A percentile compares a stretch with the other conserved stretches of the same genome.
These are phyloP conservation scores for Rhizophagus prolifer DNA, from an alignment of 192 early-diverging fungal genomes.

Conservation along the genomic window DNA sequence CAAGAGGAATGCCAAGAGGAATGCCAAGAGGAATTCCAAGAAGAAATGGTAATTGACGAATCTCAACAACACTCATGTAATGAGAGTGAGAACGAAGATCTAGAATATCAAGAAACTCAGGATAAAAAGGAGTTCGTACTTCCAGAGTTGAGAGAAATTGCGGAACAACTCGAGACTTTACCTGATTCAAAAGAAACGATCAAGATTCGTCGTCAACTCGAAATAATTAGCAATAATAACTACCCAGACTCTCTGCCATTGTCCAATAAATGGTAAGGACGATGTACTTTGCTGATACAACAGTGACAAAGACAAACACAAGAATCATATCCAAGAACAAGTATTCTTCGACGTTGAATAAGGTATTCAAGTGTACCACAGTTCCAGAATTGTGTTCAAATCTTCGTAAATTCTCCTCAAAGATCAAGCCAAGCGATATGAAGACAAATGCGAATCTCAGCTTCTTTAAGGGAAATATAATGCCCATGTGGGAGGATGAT, in stretches of 20 bases:
- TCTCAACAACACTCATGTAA: neutral
- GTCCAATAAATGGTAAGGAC: conserved; percentile 1
- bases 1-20: no score
- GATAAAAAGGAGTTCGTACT: neutral
- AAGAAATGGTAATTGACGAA: no score
- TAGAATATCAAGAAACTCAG: neutral
- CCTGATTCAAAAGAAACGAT: neutral
- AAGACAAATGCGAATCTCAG: neutral
- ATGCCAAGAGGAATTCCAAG: no score
- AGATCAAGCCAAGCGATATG: neutral
- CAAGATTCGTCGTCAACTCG: neutral
- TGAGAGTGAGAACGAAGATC: neutral
- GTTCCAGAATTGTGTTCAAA: conserved; percentile 1
- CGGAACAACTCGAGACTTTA: neutral
- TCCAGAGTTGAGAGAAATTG: neutral
- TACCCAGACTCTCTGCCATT: neutral
- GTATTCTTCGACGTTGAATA: neutral
- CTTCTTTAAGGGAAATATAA: neutral
- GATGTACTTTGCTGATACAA: neutral
- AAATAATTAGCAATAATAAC: neutral
- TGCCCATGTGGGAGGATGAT: neutral
- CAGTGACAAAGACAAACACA: neutral
- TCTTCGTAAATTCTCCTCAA: neutral
- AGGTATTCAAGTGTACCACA: neutral
- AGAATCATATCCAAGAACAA: neutral